Evolutionary conservation across 306 rosid genomes (phyloP).

Genomic region (Abrus precatorius): DNA sequence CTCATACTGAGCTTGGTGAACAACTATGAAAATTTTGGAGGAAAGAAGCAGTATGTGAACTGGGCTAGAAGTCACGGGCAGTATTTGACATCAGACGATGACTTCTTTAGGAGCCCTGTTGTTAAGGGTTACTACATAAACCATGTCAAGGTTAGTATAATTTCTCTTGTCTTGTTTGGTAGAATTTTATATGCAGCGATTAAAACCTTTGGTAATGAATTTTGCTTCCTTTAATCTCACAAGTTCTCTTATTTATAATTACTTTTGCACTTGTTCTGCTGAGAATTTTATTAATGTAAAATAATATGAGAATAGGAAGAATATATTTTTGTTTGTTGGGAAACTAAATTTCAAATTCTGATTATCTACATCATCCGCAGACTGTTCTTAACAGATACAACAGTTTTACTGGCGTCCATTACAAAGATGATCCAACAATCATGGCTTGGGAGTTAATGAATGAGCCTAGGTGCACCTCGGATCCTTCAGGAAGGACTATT

Average conservation of each 20-base stretch:
- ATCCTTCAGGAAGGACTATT: conserved; percentile 89
- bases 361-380: conserved; percentile 55
- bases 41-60: conserved; percentile 93
- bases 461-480: conserved; percentile 94
- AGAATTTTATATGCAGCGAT: conserved; percentile 2
- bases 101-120: conserved; percentile 79
- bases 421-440: conserved; percentile 90
- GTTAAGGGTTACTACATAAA: conserved; percentile 82
- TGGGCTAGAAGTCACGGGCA: conserved; percentile 92
- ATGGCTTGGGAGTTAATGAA: conserved; percentile 99
- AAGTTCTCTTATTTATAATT: not conserved
- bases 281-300: not conserved
- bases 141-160: conserved; percentile 71
- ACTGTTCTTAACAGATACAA: conserved; percentile 78
- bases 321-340: not conserved
- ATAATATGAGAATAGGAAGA: not conserved
- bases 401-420: conserved; percentile 71
- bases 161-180: conserved; percentile 5
- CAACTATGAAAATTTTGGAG: conserved; percentile 91
- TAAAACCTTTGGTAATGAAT: conserved; percentile 5
- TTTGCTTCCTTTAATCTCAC: conserved; percentile 14
- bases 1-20: conserved; percentile 91
- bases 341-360: conserved; percentile 44
- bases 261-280: not conserved
- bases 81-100: conserved; percentile 83